phyloP scores from a whole-genome alignment of 2,329 filamentous ascomycete genomes.

The Immersiporthe knoxdaviesiana region DNA sequence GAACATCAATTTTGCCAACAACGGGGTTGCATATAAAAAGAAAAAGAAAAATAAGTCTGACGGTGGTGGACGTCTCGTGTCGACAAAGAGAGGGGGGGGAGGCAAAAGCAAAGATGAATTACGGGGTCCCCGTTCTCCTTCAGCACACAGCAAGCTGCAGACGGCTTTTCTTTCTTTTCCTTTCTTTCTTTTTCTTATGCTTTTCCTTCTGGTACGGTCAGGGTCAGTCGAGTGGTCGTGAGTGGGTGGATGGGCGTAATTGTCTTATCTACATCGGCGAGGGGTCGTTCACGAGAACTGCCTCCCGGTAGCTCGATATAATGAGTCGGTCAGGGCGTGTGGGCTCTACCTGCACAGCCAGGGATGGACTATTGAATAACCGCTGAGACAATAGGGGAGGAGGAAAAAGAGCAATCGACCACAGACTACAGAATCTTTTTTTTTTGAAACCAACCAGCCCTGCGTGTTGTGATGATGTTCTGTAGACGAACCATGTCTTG shows the following conservation, averaged over 20 bases:
- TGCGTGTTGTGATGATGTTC: background rate
- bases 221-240: background rate
- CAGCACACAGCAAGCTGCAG: background rate
- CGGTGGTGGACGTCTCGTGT: background rate
- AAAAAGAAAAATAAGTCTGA: background rate
- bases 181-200: background rate
- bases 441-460: background rate
- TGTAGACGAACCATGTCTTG: background rate
- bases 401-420: background rate
- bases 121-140: background rate
- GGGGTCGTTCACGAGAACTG: background rate
- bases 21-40: background rate
- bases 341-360: background rate
- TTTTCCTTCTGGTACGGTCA: background rate
- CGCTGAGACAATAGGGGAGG: background rate
- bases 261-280: background rate
- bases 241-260: background rate
- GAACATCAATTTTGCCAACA: background rate
- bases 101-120: background rate
- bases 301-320: background rate
- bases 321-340: background rate
- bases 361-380: background rate
- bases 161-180: background rate
- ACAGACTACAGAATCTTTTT: background rate
- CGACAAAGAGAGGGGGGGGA: background rate